Evolutionary conservation across 108 stramenopile species (phyloP), one percentile per base, ranked within the genome.

Genomic region (Chaetoceros muelleri): DNA sequence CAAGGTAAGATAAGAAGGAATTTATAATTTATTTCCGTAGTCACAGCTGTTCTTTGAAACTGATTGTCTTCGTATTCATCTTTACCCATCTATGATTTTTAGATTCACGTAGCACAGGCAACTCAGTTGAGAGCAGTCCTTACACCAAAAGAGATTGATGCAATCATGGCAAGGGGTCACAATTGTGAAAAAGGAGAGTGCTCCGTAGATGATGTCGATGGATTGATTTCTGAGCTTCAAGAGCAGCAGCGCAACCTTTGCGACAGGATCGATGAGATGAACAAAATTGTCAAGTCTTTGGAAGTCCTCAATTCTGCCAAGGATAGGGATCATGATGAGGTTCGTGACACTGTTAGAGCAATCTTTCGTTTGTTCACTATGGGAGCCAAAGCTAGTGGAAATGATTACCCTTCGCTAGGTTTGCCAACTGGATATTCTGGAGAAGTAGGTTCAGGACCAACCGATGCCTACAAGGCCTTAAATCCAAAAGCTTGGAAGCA

Each of bases 391-490:
- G 81, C 87, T 7, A 75, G 73, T 66, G 81, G 79, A 21, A 81
- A 84, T 59, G 73, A 87, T 56, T 87, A 87, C 46, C 85, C 85
- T 18, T 64, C 79, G 8, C 68, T 82, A 22, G 62, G 67, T 19
- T 64, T 63, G 58, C 78, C 87, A 18, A 80, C 65, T 45, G 82
- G 82, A 19, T 87, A 68, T 61, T 64, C 54, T 60, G 85, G 85
- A 30, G 85, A 87, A 25, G 69, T 87, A 50, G 85, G 82, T 40
- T 61, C 77, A 40, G 85, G 85, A 30, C 77, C 85, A 1, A 82
- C 66, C 16, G 75, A 75, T 40, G 85, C 85, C 2, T 87, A 82
- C 45, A 75, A 87, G 46, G 82, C 78, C 19, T 67, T 87, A 46
- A 67, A 73, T 23, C 85, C 85, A 29, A 87, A 81, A 64, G 65